phyloP scores from a whole-genome alignment of 495 filamentous ascomycete genomes.

The Choiromyces venosus region DNA sequence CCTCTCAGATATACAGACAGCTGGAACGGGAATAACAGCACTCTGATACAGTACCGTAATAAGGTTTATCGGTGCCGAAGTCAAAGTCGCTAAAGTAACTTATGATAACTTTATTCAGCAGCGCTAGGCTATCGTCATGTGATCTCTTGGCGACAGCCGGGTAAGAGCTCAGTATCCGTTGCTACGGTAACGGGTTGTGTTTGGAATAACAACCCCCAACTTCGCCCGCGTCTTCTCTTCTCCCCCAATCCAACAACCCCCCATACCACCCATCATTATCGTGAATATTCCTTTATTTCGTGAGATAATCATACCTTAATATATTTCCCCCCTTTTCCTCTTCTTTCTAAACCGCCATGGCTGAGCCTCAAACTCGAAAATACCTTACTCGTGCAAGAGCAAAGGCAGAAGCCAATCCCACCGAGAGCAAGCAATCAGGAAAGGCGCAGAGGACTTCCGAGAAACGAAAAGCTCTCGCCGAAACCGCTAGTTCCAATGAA shows the following conservation, averaged over 20 bases:
- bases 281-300: not conserved
- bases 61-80: no score
- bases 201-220: not conserved
- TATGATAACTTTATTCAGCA: no score
- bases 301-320: not conserved
- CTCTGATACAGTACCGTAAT: not conserved
- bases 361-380: conserved; percentile 28
- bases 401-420: conserved; percentile 24
- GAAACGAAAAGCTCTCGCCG: conserved; percentile 11
- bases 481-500: conserved; percentile 4
- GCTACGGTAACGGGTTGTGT: not conserved
- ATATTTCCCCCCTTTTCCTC: not conserved
- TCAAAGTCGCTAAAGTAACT: no score
- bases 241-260: not conserved
- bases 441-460: conserved; percentile 6
- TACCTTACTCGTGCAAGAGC: conserved; percentile 37
- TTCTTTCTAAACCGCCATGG: conserved; percentile 5
- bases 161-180: not conserved
- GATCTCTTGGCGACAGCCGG: not conserved
- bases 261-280: not conserved
- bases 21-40: not conserved
- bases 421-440: conserved; percentile 6
- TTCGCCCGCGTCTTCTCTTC: not conserved
- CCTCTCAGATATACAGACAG: not conserved
- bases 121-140: not conserved